phyloP scores from a whole-genome alignment of 345 rosid species.

The Eucalyptus brandiana region DNA sequence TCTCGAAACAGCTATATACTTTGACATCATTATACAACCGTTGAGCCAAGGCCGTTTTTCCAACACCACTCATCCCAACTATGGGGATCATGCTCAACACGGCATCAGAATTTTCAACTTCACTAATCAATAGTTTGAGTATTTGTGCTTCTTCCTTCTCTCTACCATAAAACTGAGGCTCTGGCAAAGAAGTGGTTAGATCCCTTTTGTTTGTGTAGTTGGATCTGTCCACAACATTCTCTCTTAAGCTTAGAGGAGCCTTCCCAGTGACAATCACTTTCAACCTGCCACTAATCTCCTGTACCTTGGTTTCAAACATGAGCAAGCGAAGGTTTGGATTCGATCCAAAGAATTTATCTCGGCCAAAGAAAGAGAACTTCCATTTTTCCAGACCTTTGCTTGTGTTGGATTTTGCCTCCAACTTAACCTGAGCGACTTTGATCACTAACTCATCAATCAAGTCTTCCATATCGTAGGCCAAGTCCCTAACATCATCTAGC shows the following conservation, averaged over 20 bases:
- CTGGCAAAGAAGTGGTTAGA: not conserved
- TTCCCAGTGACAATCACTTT: not conserved
- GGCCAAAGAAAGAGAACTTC: not conserved
- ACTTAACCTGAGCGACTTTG: not conserved
- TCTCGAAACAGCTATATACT: not conserved
- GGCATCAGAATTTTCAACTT: not conserved
- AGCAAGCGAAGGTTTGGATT: not conserved
- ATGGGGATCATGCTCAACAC: not conserved
- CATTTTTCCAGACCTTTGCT: not conserved
- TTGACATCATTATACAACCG: not conserved
- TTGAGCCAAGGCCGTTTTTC: not conserved
- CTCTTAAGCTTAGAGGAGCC: not conserved
- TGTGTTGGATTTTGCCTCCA: not conserved
- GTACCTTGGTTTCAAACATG: not conserved
- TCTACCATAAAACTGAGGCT: not conserved
- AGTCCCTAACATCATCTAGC: not conserved
- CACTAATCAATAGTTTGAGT: not conserved
- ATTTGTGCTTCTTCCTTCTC: not conserved
- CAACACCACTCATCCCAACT: not conserved
- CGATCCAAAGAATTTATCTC: fast-evolving
- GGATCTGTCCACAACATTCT: not conserved
- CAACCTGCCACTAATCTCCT: not conserved
- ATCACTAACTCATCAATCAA: not conserved
- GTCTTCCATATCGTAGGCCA: not conserved
- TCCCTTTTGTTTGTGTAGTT: not conserved